phyloP scores from a whole-genome alignment of 768 basidiomycete genomes.

The Agaricus sinodeliciosus region DNA sequence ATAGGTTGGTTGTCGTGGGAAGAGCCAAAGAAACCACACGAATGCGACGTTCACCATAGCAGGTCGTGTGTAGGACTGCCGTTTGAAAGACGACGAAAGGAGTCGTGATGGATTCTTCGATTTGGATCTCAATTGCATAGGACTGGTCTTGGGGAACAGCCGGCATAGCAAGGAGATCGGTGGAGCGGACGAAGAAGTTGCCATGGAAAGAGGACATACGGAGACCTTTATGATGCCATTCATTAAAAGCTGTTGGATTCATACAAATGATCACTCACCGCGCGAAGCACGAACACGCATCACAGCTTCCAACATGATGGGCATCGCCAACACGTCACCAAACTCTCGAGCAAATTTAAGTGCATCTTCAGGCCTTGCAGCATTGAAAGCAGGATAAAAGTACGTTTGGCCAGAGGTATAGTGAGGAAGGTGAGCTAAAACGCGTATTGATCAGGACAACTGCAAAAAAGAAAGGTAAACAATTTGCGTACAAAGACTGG shows the following conservation, averaged over 20 bases:
- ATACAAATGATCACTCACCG: conserved; percentile 38
- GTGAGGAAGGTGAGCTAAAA: conserved; percentile 80
- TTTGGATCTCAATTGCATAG: conserved; percentile 92
- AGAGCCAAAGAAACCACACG: conserved; percentile 85
- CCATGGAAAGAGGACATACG: conserved; percentile 98
- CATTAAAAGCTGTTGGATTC: conserved; percentile 1
- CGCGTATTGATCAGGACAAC: neutral
- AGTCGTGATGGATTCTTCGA: conserved; percentile 87
- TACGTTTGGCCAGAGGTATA: conserved; percentile 98
- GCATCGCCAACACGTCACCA: conserved; percentile 86
- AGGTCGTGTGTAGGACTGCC: conserved; percentile 90
- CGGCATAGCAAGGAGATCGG: conserved; percentile 92
- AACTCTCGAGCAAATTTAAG: conserved; percentile 98
- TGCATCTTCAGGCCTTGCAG: conserved; percentile 88
- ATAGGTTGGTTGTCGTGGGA: conserved; percentile 82
- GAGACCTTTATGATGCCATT: conserved; percentile 44
- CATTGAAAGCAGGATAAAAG: conserved; percentile 98
- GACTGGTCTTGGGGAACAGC: conserved; percentile 96
- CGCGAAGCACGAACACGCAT: conserved; percentile 98
- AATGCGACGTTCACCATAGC: conserved; percentile 87
- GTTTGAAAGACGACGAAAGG: conserved; percentile 94
- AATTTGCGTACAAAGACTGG: conserved; percentile 64
- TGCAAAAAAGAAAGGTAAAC: neutral
- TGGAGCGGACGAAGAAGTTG: conserved; percentile 97
- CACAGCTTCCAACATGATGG: conserved; percentile 94